phyloP scores from a whole-genome alignment of 331 rosid genomes.

The Ulmus americana region DNA sequence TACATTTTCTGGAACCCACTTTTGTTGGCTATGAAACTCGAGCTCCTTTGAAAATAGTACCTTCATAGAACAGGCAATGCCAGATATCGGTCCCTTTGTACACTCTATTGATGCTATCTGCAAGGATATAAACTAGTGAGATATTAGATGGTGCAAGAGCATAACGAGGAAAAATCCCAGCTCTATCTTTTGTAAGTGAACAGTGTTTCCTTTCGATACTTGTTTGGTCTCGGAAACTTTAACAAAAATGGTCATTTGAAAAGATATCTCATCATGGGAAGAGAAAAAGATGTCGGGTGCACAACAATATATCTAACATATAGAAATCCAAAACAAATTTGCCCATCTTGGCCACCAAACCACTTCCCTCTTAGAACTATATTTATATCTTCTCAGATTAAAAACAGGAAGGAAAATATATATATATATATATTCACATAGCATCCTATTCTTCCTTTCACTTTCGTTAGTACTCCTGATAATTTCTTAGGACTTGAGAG shows the following conservation, averaged over 20 bases:
- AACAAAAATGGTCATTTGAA: background rate
- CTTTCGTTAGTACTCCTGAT: background rate
- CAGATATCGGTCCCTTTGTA: conserved; percentile 48
- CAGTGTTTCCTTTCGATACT: background rate
- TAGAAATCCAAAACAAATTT: background rate
- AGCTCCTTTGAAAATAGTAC: conserved; percentile 40
- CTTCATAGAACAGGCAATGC: conserved; percentile 40
- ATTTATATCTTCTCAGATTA: background rate
- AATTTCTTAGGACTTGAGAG: background rate
- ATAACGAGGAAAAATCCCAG: conserved; percentile 6
- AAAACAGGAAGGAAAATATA: background rate
- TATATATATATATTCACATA: background rate
- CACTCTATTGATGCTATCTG: conserved; percentile 56
- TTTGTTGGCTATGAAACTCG: conserved; percentile 34
- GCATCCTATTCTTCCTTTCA: background rate
- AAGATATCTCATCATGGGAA: background rate
- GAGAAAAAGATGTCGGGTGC: background rate
- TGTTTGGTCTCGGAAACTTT: background rate
- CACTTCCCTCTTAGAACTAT: background rate
- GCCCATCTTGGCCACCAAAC: background rate
- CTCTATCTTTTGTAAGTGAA: background rate
- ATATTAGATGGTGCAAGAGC: conserved; percentile 11
- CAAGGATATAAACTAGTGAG: conserved; percentile 34
- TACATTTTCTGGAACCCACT: conserved; percentile 28
- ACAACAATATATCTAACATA: too few relatives aligned